Conservation (phyloP, 2,329 filamentous ascomycete genomes). For the Venturiaceae sp. region DNA sequence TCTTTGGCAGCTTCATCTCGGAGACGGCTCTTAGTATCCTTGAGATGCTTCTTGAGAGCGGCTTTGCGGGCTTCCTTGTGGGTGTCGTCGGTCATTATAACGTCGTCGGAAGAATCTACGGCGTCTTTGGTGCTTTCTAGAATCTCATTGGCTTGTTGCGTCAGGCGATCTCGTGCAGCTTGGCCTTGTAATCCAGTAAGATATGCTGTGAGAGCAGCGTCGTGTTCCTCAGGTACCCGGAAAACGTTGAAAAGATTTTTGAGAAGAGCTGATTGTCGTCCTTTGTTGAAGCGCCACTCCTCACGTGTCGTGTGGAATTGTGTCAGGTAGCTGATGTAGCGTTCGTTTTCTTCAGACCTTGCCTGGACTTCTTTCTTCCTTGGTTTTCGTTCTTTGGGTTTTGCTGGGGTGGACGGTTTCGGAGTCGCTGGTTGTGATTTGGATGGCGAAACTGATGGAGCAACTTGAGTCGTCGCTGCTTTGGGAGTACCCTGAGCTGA, state of each 20-base stretch:
- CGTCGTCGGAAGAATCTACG: background rate
- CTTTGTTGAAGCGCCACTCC: slow-evolving; percentile 95
- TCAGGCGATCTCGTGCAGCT: slow-evolving; percentile 35
- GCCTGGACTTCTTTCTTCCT: slow-evolving; percentile 8
- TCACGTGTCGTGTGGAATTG: slow-evolving; percentile 62
- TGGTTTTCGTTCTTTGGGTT: slow-evolving; percentile 3
- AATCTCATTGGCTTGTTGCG: background rate
- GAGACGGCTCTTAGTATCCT: background rate
- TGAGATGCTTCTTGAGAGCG: slow-evolving; percentile 1
- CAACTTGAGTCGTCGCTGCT: slow-evolving; percentile 14
- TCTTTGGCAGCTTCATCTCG: slow-evolving; percentile 1
- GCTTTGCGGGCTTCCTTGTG: background rate
- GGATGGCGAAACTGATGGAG: slow-evolving; percentile 15
- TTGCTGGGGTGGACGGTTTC: background rate
- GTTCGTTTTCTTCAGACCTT: slow-evolving; percentile 16
- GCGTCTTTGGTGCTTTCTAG: slow-evolving; percentile 4
- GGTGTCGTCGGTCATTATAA: background rate
- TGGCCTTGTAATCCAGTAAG: slow-evolving; percentile 69
- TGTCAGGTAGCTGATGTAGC: slow-evolving; percentile 63
- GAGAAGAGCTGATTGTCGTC: slow-evolving; percentile 74
- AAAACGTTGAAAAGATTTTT: slow-evolving; percentile 70
- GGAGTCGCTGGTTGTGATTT: slow-evolving; percentile 15
- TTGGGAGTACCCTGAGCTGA: slow-evolving; percentile 33
- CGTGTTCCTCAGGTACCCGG: slow-evolving; percentile 60
- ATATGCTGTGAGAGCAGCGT: slow-evolving; percentile 64